Evolutionary conservation across 2,329 filamentous ascomycete genomes (phyloP), one percentile per base, ranked within the genome.

Genomic region (Uncinocarpus reesii): DNA sequence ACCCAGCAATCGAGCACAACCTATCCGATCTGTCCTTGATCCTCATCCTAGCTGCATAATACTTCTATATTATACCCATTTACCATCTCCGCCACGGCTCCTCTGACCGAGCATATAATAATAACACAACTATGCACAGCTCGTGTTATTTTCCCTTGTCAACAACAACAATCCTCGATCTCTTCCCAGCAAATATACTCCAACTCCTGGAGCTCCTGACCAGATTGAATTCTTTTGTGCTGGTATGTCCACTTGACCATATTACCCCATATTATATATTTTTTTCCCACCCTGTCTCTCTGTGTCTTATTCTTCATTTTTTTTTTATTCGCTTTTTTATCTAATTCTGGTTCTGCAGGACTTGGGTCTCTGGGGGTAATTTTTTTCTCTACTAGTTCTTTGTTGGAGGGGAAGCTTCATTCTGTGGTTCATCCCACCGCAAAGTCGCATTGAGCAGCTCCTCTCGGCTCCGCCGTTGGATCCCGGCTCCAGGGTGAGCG

Each of bases 51-150:
- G 45, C 36, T 16, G 18, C 24, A 35, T 48, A 41, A 41, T 42
- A 48, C 29, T 34, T 4, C 18, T 40, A 20, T 41, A 41, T 28
- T 41, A 32, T 23, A 23, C 24, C 21, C 42, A 34, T 35, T 35
- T 40, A 31, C 36, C 35, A 11, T 34, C 29, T 34, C 29, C 36
- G 37, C 43, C 43, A 46, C 43, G 43, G 43, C 23, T 36, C 24
- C 50, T 34, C 42, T 48, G 45, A 37, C 42, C 44, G 36, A 46
- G 24, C 29, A 52, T 47, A 52, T 52, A 52, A 52, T 52, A 52
- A 52, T 49, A 52, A 38, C 47, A 49, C 42, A 44, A 43, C 42
- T 44, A 49, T 47, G 42, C 50, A 49, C 50, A 47, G 40, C 38
- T 37, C 41, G 36, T 42, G 45, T 48, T 48, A 35, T 48, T 48